Evolutionary conservation across 306 rosid species (phyloP), one percentile per base, ranked within the genome.

Genomic region (Lotus japonicus): DNA sequence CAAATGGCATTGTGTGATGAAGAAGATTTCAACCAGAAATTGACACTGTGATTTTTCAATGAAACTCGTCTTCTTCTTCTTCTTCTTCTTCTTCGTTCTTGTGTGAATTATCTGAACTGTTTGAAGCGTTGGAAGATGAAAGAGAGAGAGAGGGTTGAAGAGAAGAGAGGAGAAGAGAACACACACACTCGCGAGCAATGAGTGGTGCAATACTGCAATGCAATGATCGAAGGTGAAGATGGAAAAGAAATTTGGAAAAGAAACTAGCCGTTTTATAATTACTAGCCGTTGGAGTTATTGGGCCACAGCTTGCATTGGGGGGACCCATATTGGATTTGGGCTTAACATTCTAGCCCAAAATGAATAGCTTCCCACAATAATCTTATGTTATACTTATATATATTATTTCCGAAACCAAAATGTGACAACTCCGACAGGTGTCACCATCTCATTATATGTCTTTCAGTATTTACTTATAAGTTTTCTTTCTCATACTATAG

Each of bases 181-280:
- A n/a, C n/a, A 36, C 9, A 51, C 18, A 21, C 17, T 42, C 42
- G 69, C 6, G 2, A 57, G 78, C 42, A 75, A 82, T 48, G 74
- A 71, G 76, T 77, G n/a, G 26, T 21, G 26, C 26, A 21, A n/a
- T n/a, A n/a, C n/a, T n/a, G 70, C 43, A 5, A 31, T 54, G 68
- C 33, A 44, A 52, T 16, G 72, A 66, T 54, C 19, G 82, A 81
- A 69, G 66, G 80, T 26, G 71, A 62, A 56, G 28, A 62, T 1
- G 28, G 2, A 19, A 14, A 17, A 56, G 33, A 75, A 68, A 68
- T 9, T 39, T 61, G 26, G 80, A 14, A 36, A 28, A 23, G 61
- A 56, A 73, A 81, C 51, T 84, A 82, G 92, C 90, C 95, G 92
- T 88, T 91, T 83, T 86, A 83, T 82, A 80, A 74, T 85, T 76